phyloP scores from a whole-genome alignment of 2,329 filamentous ascomycete species.

The Gremmenia infestans region DNA sequence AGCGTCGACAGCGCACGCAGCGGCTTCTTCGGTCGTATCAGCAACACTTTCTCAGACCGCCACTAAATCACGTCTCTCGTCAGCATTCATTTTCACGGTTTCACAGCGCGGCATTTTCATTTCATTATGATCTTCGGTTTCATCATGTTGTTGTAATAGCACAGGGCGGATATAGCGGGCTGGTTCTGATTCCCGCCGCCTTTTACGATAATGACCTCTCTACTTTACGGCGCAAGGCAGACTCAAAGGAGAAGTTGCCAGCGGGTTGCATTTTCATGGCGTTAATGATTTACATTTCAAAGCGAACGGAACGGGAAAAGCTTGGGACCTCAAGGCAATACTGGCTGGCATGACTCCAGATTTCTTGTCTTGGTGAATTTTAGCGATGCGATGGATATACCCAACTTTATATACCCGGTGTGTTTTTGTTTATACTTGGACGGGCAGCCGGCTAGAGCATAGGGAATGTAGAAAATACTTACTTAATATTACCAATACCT shows the following conservation, averaged over 20 bases:
- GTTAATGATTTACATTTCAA: slow-evolving; percentile 7
- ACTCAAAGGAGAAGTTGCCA: slow-evolving; percentile 9
- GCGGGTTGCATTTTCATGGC: slow-evolving; percentile 9
- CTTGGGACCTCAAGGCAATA: slow-evolving; percentile 26
- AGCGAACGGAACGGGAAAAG: slow-evolving; percentile 10
- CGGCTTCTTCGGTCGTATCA: slow-evolving; percentile 24
- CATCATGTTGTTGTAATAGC: slow-evolving; percentile 6
- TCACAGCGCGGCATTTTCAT: slow-evolving; percentile 10
- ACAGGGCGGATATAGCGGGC: slow-evolving; percentile 5
- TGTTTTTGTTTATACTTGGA: slow-evolving; percentile 1
- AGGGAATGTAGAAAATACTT: neutral
- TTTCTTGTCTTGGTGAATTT: slow-evolving; percentile 24
- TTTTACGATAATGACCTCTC: slow-evolving; percentile 6
- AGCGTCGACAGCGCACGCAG: slow-evolving; percentile 14
- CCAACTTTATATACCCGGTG: slow-evolving; percentile 23
- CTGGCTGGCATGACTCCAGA: slow-evolving; percentile 29
- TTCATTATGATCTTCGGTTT: neutral
- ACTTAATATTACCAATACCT: neutral
- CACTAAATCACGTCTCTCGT: slow-evolving; percentile 7
- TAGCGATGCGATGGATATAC: slow-evolving; percentile 25
- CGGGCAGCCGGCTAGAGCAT: neutral
- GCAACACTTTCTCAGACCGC: slow-evolving; percentile 18
- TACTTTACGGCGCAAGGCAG: slow-evolving; percentile 8
- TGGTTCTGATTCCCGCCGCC: slow-evolving; percentile 10
- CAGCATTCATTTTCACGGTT: slow-evolving; percentile 6